A percentile compares a stretch with the other conserved stretches of the same genome.
Conservation (phyloP, 768 basidiomycete genomes). For the Lactarius hatsudake region DNA sequence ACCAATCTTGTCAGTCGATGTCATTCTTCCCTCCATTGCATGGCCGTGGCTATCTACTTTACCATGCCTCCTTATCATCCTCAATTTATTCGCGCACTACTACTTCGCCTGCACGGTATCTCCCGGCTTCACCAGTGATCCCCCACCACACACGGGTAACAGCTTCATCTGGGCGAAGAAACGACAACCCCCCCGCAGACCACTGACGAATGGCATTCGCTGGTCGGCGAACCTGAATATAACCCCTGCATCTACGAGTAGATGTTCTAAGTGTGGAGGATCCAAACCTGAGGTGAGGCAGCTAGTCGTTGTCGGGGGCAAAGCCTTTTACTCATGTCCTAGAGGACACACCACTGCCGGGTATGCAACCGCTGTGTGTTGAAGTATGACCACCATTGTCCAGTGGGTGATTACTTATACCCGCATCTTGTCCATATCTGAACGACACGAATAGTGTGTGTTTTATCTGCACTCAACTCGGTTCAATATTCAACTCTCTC, state of each 20-base stretch:
- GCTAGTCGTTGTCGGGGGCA: neutral
- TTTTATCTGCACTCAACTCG: constrained; percentile 4
- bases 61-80: constrained; percentile 66
- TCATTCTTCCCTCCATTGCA: constrained; percentile 66
- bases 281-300: constrained; percentile 22
- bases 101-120: constrained; percentile 76
- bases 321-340: neutral
- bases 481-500: constrained; percentile 13
- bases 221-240: constrained; percentile 52
- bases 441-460: constrained; percentile 14
- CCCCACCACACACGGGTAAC: constrained; percentile 40
- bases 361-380: constrained; percentile 89
- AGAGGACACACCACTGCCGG: constrained; percentile 92
- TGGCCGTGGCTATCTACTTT: constrained; percentile 61
- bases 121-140: constrained; percentile 78
- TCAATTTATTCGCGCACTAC: constrained; percentile 81
- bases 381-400: constrained; percentile 91
- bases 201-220: constrained; percentile 42
- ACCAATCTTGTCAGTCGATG: constrained; percentile 55
- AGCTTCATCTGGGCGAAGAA: constrained; percentile 58
- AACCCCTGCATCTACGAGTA: constrained; percentile 42
- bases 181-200: constrained; percentile 32
- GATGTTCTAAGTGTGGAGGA: constrained; percentile 25
- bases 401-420: constrained; percentile 52
- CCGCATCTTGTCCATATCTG: constrained; percentile 2